Evolutionary conservation across 2,329 filamentous ascomycete species (phyloP), one percentile per base, ranked within the genome.

Genomic region (Neonectria punicea): DNA sequence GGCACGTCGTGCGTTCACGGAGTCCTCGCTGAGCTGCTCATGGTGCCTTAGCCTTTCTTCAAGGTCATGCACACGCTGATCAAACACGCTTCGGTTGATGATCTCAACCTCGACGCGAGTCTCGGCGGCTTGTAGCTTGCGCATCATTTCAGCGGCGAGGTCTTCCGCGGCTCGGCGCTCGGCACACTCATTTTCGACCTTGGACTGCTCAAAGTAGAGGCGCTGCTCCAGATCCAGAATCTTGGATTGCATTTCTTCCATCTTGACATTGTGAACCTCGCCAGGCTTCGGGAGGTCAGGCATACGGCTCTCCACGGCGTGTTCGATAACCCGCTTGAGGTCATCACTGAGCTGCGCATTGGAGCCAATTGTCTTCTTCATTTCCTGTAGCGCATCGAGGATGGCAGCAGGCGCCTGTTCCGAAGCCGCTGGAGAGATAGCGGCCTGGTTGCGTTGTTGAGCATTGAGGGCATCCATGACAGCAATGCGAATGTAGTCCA

Each of bases 401-500:
- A 94, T 80, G 30, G 83, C 79, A 9, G 84, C 84, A 13, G 68
- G 58, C 4, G 70, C 53, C 3, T 41, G 20, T 32, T 73, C 71
- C 18, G 61, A 47, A 11, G 44, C 71, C 58, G 22, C 73, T 63
- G 76, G 53, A 1, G 67, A 63, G 63, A 78, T 75, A 10, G 75
- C 77, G 14, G 76, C 73, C 53, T 79, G 78, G 63, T 75, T 80
- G 53, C 77, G 82, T 55, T 88, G 84, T 60, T 90, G 87, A 10
- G 83, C 76, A 22, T 85, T 84, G 44, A 98, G 81, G 32, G 92
- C 93, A 70, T 98, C 95, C 58, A 90, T 81, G 28, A 95, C 86
- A 47, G 89, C 88, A 25, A 84, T 82, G 58, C 90, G 91, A 69
- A 99, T 93, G 77, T 95, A 93, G 63, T 98, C 94, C 73, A 94